Evolutionary conservation across 2,329 filamentous ascomycete genomes (phyloP).

Genomic region (Aspergillus sp.): DNA sequence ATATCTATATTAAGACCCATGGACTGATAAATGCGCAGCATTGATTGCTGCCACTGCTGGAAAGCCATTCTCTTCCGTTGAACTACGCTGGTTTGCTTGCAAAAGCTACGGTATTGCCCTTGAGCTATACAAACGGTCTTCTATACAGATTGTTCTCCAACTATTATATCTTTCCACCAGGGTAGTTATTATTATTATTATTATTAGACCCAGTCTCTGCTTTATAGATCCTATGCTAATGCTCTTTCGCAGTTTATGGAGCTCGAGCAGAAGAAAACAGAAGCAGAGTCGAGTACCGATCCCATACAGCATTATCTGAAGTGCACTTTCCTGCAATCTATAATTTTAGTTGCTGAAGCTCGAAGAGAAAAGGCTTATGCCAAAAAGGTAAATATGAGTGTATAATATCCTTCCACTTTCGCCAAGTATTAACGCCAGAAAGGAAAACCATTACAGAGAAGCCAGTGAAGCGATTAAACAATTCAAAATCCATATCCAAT

Average conservation of each 20-base stretch:
- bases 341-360: constrained; percentile 48
- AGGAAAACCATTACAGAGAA: constrained; percentile 62
- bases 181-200: constrained; percentile 26
- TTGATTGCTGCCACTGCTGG: constrained; percentile 47
- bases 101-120: constrained; percentile 78
- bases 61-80: constrained; percentile 59
- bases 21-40: constrained; percentile 26
- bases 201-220: background rate
- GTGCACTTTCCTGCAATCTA: constrained; percentile 66
- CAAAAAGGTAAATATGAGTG: constrained; percentile 34
- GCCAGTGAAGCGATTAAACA: constrained; percentile 60
- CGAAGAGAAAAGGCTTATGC: constrained; percentile 44
- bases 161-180: constrained; percentile 52
- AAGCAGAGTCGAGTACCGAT: constrained; percentile 40
- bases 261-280: constrained; percentile 29
- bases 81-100: constrained; percentile 81
- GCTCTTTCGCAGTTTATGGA: constrained; percentile 37
- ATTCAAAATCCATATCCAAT: constrained; percentile 55
- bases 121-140: constrained; percentile 60
- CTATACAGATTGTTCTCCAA: constrained; percentile 53
- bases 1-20: constrained; percentile 37
- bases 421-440: constrained; percentile 12
- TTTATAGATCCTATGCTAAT: constrained; percentile 32
- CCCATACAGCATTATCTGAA: constrained; percentile 62
- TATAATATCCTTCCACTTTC: background rate